Percentiles rank a stretch among this genome's conserved stretches.
phyloP scores from a whole-genome alignment of 257 asterid species.

The Gardenia jasminoides region DNA sequence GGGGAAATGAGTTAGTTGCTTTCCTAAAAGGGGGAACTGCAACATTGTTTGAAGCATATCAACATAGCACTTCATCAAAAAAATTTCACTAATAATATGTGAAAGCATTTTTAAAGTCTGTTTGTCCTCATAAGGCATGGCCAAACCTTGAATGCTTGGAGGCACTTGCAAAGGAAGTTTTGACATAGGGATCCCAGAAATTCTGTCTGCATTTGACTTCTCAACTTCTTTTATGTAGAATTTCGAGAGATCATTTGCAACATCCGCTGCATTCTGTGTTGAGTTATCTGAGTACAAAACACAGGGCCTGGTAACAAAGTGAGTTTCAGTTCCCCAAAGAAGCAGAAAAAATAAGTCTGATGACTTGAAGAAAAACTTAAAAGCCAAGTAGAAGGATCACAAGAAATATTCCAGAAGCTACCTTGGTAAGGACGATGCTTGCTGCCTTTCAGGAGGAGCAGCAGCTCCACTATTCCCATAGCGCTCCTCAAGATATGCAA shows the following conservation, averaged over 20 bases:
- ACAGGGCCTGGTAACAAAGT: slow-evolving; percentile 53
- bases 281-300: slow-evolving; percentile 70
- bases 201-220: slow-evolving; percentile 50
- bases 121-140: not conserved
- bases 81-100: not conserved
- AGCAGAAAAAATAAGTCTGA: not conserved
- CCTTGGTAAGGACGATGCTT: slow-evolving; percentile 97
- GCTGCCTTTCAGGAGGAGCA: slow-evolving; percentile 94
- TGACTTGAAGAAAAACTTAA: too few relatives aligned
- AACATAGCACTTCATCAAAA: not conserved
- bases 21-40: not conserved
- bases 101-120: not conserved
- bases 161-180: slow-evolving; percentile 85
- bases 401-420: slow-evolving; percentile 4
- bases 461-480: slow-evolving; percentile 66
- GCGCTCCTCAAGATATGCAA: slow-evolving; percentile 91
- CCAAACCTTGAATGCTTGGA: slow-evolving; percentile 70
- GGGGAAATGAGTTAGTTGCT: not conserved
- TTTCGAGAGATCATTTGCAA: slow-evolving; percentile 64
- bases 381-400: not conserved
- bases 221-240: slow-evolving; percentile 74
- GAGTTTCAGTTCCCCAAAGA: not conserved
- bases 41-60: not conserved
- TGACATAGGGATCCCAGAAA: slow-evolving; percentile 51
- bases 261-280: slow-evolving; percentile 43